phyloP scores from a whole-genome alignment of 2,329 filamentous ascomycete species.

The Fusarium sp. region DNA sequence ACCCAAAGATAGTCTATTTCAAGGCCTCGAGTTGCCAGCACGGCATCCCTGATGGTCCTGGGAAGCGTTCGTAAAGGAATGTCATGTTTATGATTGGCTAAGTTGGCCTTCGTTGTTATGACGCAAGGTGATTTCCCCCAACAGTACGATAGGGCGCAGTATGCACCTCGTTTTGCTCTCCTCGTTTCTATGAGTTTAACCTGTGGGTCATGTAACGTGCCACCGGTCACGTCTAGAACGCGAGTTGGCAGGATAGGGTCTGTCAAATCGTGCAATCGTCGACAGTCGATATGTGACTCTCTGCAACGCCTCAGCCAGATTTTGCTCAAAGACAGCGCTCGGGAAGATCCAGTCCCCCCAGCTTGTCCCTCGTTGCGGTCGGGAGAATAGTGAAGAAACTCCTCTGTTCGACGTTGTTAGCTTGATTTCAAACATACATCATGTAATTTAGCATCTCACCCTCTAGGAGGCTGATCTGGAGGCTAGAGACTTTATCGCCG shows the following conservation, averaged over 20 bases:
- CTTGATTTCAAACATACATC: not conserved
- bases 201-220: not conserved
- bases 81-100: not conserved
- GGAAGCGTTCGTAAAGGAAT: not conserved
- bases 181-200: not conserved
- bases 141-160: not conserved
- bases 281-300: not conserved
- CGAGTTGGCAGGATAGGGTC: not conserved
- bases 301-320: not conserved
- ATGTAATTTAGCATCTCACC: not conserved
- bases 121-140: not conserved
- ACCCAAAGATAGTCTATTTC: conserved; percentile 21
- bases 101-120: not conserved
- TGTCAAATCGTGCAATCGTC: not conserved
- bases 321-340: not conserved
- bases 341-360: not conserved
- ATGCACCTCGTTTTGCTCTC: not conserved
- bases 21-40: conserved; percentile 1
- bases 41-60: conserved; percentile 3
- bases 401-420: not conserved
- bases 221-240: not conserved
- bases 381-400: not conserved
- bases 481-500: not conserved
- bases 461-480: not conserved
- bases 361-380: no score